These are phyloP conservation scores for Penicillium lagena DNA, from an alignment of 495 filamentous ascomycete genomes.

Conservation along the genomic window DNA sequence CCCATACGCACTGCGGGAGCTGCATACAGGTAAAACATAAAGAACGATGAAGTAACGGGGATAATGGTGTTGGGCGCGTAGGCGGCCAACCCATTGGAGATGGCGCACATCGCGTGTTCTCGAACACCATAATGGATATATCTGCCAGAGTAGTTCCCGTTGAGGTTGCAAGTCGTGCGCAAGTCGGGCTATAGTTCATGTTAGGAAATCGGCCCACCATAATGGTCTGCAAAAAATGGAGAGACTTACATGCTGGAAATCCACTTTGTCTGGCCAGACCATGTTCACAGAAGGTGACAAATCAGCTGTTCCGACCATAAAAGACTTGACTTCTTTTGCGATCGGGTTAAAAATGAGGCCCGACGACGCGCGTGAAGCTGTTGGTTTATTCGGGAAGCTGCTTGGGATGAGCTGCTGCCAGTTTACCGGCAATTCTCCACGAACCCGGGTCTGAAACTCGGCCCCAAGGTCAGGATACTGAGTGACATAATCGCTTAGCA, in stretches of 20 bases:
- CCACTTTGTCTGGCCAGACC: slow-evolving; percentile 46
- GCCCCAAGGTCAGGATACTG: slow-evolving; percentile 39
- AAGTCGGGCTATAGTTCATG: slow-evolving; percentile 29
- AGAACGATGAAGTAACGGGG: slow-evolving; percentile 48
- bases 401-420: slow-evolving; percentile 39
- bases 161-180: slow-evolving; percentile 37
- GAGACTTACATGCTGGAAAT: slow-evolving; percentile 45
- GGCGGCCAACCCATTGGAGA: slow-evolving; percentile 49
- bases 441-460: slow-evolving; percentile 40
- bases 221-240: not conserved
- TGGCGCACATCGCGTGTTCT: slow-evolving; percentile 48
- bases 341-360: slow-evolving; percentile 47
- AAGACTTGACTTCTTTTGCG: slow-evolving; percentile 33
- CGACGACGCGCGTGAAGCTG: slow-evolving; percentile 41
- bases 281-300: slow-evolving; percentile 52
- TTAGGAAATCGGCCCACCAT: not conserved
- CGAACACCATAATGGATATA: slow-evolving; percentile 50
- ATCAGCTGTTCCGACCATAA: slow-evolving; percentile 57
- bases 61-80: slow-evolving; percentile 44
- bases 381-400: slow-evolving; percentile 39
- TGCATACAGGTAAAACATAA: slow-evolving; percentile 59
- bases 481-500: slow-evolving; percentile 32
- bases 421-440: slow-evolving; percentile 38
- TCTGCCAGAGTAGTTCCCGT: slow-evolving; percentile 43
- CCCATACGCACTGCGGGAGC: slow-evolving; percentile 56